Evolutionary conservation across 164 flowering plant genomes (phyloP).

Genomic region (Stephania cephalantha): DNA sequence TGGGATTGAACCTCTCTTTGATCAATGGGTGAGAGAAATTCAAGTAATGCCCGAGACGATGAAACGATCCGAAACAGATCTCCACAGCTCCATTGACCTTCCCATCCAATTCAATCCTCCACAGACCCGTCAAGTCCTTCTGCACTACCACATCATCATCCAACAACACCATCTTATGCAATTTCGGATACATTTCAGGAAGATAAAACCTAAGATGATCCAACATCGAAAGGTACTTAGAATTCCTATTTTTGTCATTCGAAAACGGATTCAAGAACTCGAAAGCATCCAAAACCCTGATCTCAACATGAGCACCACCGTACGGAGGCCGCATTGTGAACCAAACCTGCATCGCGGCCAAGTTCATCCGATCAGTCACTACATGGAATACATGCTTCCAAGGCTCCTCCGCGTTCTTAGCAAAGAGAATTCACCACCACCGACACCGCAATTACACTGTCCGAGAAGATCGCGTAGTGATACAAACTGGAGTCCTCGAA

Average conservation of each 20-base stretch:
- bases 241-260: constrained; percentile 37
- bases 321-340: constrained; percentile 69
- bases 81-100: constrained; percentile 94
- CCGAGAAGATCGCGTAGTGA: constrained; percentile 85
- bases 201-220: constrained; percentile 77
- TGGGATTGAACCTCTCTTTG: constrained; percentile 66
- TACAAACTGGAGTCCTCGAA: constrained; percentile 75
- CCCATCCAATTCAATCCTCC: constrained; percentile 85
- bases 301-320: constrained; percentile 75
- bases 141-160: constrained; percentile 97
- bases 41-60: constrained; percentile 65
- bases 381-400: constrained; percentile 89
- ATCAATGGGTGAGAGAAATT: constrained; percentile 80
- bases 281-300: constrained; percentile 72
- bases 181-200: constrained; percentile 83
- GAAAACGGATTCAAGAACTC: constrained; percentile 61
- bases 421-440: constrained; percentile 86
- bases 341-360: constrained; percentile 93
- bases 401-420: constrained; percentile 75
- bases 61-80: constrained; percentile 91
- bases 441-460: constrained; percentile 86
- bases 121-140: constrained; percentile 72
- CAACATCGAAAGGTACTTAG: constrained; percentile 61
- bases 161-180: constrained; percentile 63
- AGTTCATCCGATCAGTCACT: constrained; percentile 76